Percentiles rank a stretch among this genome's conserved stretches.
These are phyloP conservation scores for Odontarrhena argentea DNA, from an alignment of 345 rosid species.

Conservation along the genomic window DNA sequence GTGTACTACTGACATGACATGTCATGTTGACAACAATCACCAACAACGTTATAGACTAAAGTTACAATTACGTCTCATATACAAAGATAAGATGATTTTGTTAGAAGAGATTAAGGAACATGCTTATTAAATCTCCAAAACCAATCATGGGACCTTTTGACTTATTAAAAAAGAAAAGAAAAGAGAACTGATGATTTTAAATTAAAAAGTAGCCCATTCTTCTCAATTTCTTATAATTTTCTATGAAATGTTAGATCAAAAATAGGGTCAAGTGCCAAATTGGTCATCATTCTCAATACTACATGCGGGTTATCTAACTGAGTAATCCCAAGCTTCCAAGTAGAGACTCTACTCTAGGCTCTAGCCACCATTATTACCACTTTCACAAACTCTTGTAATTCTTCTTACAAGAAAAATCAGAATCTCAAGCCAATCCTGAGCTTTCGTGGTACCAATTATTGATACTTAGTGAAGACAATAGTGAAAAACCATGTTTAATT, in stretches of 20 bases:
- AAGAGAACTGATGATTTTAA: background rate
- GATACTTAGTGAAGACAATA: conserved; percentile 6
- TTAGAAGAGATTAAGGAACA: background rate
- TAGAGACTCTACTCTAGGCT: background rate
- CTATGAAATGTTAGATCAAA: background rate
- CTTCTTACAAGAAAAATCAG: background rate
- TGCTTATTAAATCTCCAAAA: conserved; percentile 8
- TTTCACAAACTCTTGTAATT: background rate
- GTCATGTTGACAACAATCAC: conserved; percentile 27
- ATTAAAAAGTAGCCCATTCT: background rate
- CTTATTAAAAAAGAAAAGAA: background rate
- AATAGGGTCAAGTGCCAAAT: conserved; percentile 5
- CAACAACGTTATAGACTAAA: background rate
- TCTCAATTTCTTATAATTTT: background rate
- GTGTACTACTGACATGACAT: conserved; percentile 34
- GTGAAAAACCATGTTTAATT: background rate
- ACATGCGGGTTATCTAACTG: conserved; percentile 21
- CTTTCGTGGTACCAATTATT: conserved; percentile 14
- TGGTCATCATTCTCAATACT: conserved; percentile 1
- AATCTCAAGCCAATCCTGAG: conserved; percentile 24
- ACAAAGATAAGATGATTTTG: conserved; percentile 4
- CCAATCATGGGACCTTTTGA: conserved; percentile 33
- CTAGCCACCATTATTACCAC: background rate
- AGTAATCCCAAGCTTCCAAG: conserved; percentile 13
- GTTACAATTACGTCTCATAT: conserved; percentile 16